Percentiles rank a stretch among this genome's conserved stretches.
Conservation (phyloP, 225 moss, liverwort and hornwort genomes). For the Pseudisothecium myosuroides region DNA sequence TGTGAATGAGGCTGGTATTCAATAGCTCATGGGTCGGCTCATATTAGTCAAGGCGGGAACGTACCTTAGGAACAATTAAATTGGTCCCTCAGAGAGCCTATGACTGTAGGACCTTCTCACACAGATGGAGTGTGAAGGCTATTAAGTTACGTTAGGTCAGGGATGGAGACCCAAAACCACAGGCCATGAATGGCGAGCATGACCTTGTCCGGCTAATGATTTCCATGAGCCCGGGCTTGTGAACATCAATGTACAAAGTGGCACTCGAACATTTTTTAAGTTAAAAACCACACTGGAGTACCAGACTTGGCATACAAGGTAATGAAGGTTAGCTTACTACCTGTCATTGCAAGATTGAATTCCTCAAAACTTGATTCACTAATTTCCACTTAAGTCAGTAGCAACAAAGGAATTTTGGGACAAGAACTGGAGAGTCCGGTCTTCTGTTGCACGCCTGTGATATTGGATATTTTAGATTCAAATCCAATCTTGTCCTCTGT, state of each 20-base stretch:
- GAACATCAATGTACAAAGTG: neutral
- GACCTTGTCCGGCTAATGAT: neutral
- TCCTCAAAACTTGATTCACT: neutral
- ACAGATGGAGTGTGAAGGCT: neutral
- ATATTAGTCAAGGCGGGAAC: neutral
- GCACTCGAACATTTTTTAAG: neutral
- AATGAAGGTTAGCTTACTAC: neutral
- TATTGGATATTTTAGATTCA: neutral
- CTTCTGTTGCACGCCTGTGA: neutral
- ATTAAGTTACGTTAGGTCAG: neutral
- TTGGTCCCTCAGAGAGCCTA: neutral
- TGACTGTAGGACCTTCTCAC: neutral
- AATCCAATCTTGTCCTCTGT: neutral
- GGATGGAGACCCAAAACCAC: neutral
- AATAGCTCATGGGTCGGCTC: neutral
- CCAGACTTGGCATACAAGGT: neutral
- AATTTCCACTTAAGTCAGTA: neutral
- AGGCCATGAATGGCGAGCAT: neutral
- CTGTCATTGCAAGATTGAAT: neutral
- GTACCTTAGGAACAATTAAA: neutral
- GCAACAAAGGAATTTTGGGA: neutral
- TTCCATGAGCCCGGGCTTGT: neutral
- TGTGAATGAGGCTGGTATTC: neutral
- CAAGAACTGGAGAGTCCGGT: rapidly evolving
- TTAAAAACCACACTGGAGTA: neutral